Evolutionary conservation across 2,329 filamentous ascomycete genomes (phyloP).

Genomic region (Pestalotiopsis sp.): DNA sequence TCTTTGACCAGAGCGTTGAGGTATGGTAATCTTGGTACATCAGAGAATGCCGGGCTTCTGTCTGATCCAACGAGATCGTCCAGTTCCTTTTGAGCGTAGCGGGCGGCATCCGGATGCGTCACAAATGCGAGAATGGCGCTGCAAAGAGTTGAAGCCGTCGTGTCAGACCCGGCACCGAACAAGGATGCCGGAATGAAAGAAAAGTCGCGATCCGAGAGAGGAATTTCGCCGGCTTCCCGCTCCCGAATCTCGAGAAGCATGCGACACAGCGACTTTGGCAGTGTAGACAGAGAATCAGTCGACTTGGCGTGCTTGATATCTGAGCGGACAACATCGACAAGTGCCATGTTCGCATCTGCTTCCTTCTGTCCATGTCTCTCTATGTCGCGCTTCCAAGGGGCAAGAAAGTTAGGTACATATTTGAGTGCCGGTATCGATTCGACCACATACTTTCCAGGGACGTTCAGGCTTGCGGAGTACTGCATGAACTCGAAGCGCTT

Average conservation of each 20-base stretch:
- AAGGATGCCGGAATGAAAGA: conserved; percentile 50
- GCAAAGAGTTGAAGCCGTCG: conserved; percentile 47
- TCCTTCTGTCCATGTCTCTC: conserved; percentile 1
- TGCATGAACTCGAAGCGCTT: conserved; percentile 11
- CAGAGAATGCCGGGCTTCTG: conserved; percentile 50
- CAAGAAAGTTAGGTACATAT: background rate
- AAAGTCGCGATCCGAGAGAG: conserved; percentile 46
- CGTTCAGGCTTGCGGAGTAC: conserved; percentile 5
- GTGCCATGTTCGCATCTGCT: background rate
- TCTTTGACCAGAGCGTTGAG: conserved; percentile 58
- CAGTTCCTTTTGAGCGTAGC: conserved; percentile 54
- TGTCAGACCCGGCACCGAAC: conserved; percentile 53
- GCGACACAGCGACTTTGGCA: conserved; percentile 5
- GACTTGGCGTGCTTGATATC: background rate
- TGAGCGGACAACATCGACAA: background rate
- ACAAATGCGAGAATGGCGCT: conserved; percentile 54
- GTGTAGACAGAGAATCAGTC: background rate
- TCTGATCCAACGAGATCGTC: conserved; percentile 51
- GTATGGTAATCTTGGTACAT: conserved; percentile 53
- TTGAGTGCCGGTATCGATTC: conserved; percentile 9
- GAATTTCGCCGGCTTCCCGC: conserved; percentile 40
- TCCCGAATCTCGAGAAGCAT: conserved; percentile 31
- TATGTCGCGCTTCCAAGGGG: conserved; percentile 5
- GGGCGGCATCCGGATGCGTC: conserved; percentile 48
- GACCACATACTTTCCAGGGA: conserved; percentile 8